Evolutionary conservation across 306 rosid species (phyloP).

Genomic region (Hippophae gyantsensis): DNA sequence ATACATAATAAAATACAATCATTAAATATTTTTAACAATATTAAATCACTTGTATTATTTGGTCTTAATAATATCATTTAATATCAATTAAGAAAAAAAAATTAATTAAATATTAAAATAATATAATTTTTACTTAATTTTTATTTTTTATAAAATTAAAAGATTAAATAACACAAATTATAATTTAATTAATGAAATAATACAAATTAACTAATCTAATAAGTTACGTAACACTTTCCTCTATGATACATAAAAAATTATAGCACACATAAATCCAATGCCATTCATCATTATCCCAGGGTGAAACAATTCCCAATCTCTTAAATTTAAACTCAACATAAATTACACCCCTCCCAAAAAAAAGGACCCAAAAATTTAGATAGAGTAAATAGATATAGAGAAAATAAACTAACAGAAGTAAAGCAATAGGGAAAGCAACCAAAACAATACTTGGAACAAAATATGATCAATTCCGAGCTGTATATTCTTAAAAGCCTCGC

Average conservation of each 20-base stretch:
- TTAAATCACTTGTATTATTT: no score
- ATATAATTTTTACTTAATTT: no score
- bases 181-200: no score
- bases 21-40: no score
- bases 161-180: no score
- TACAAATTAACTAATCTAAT: no score
- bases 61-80: no score
- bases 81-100: no score
- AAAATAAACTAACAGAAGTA: background rate
- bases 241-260: background rate
- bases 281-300: background rate
- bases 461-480: constrained; percentile 82
- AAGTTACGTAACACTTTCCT: no score
- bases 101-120: no score
- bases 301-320: constrained; percentile 12
- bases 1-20: no score
- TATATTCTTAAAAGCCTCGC: constrained; percentile 63
- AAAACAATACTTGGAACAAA: constrained; percentile 50
- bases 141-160: no score
- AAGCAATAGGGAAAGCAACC: background rate
- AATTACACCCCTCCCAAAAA: background rate
- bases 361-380: background rate
- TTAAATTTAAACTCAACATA: constrained; percentile 8
- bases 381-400: background rate
- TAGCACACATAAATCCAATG: background rate